Percentiles rank a stretch among this genome's conserved stretches.
phyloP scores from a whole-genome alignment of 257 asterid genomes.

The Lantana camara region DNA sequence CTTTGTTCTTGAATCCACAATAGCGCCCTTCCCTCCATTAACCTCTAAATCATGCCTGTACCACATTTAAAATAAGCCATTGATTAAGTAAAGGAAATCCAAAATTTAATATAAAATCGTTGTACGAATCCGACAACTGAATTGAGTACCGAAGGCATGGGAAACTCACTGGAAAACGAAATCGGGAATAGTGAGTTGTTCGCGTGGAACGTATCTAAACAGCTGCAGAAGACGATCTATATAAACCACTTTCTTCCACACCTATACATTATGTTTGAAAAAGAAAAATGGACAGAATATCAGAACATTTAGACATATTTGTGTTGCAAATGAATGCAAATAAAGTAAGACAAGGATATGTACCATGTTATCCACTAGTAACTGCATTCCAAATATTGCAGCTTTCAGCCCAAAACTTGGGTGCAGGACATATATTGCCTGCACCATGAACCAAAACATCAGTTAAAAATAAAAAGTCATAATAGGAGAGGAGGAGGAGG shows the following conservation, averaged over 20 bases:
- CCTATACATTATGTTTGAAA: slow-evolving; percentile 46
- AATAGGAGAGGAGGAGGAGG: background rate
- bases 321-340: background rate
- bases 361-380: slow-evolving; percentile 83
- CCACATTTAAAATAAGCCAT: slow-evolving; percentile 20
- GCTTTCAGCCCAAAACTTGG: slow-evolving; percentile 93
- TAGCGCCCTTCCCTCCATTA: slow-evolving; percentile 92
- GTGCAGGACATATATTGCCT: slow-evolving; percentile 96
- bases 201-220: slow-evolving; percentile 87
- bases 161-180: slow-evolving; percentile 95
- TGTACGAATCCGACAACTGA: no score
- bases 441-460: slow-evolving; percentile 24
- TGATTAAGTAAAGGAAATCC: no score
- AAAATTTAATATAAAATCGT: no score
- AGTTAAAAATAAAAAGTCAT: background rate
- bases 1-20: slow-evolving; percentile 92
- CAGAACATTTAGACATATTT: background rate
- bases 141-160: slow-evolving; percentile 1
- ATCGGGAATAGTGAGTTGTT: slow-evolving; percentile 94
- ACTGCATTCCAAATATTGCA: slow-evolving; percentile 76
- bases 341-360: slow-evolving; percentile 9
- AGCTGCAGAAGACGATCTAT: slow-evolving; percentile 95
- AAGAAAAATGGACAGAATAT: background rate
- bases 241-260: slow-evolving; percentile 94
- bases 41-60: slow-evolving; percentile 98